Evolutionary conservation across 2,329 filamentous ascomycete species (phyloP).

Genomic region (Aspergillaceae sp.): DNA sequence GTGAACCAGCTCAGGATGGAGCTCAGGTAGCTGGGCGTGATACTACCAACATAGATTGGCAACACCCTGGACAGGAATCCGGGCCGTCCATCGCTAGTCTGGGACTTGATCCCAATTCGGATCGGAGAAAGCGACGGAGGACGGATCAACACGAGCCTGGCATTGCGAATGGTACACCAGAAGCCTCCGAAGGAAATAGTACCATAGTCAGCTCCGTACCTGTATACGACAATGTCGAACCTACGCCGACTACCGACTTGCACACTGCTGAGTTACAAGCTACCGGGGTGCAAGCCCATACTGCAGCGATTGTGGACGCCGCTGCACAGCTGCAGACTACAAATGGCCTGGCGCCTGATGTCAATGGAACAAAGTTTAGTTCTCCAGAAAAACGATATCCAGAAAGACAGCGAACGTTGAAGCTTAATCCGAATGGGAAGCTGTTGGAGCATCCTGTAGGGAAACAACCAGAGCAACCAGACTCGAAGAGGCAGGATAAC

Average conservation of each 20-base stretch:
- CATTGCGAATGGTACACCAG: not conserved
- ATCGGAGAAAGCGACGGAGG: conserved; percentile 30
- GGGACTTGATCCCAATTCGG: conserved; percentile 26
- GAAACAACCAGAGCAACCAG: conserved; percentile 9
- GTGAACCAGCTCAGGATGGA: not conserved
- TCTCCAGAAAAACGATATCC: conserved; percentile 32
- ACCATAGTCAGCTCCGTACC: not conserved
- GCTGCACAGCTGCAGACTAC: too few relatives aligned
- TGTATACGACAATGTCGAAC: not conserved
- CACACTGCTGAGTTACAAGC: too few relatives aligned
- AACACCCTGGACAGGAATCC: not conserved
- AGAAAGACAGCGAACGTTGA: conserved; percentile 41
- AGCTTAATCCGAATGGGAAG: conserved; percentile 37
- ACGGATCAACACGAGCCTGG: conserved; percentile 13
- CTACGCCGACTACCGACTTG: not conserved
- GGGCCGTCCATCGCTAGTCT: conserved; percentile 5
- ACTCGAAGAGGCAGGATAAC: conserved; percentile 11
- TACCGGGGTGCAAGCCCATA: too few relatives aligned
- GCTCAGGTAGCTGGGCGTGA: conserved; percentile 1
- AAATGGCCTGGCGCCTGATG: not conserved
- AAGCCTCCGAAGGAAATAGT: not conserved
- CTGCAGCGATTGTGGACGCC: too few relatives aligned
- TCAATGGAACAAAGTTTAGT: conserved; percentile 12
- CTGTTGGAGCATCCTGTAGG: conserved; percentile 31
- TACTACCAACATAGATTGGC: not conserved